These are phyloP conservation scores for Teratosphaeria epicoccoides DNA, from an alignment of 2,329 filamentous ascomycete genomes.

Conservation along the genomic window DNA sequence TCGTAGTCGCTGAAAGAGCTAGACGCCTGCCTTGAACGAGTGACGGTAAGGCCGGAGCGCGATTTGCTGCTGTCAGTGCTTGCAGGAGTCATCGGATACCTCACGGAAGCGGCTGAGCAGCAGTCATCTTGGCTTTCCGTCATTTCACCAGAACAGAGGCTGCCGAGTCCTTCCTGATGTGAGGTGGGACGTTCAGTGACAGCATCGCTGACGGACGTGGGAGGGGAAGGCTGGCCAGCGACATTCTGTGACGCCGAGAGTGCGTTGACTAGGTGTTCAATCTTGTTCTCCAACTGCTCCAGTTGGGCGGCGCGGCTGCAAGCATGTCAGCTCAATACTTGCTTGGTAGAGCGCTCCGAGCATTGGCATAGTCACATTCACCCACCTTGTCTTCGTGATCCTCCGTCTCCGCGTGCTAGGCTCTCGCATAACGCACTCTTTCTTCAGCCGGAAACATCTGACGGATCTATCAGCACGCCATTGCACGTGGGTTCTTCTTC, in stretches of 20 bases:
- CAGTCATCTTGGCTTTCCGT: background rate
- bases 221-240: background rate
- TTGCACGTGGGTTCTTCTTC: background rate
- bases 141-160: background rate
- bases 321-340: background rate
- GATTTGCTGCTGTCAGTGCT: background rate
- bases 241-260: conserved; percentile 12
- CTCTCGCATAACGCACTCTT: conserved; percentile 22
- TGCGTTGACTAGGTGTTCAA: conserved; percentile 24
- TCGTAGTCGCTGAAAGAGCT: background rate
- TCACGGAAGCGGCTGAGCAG: background rate
- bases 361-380: too few species aligned
- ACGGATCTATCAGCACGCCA: background rate
- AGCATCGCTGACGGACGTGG: background rate
- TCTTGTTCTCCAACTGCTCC: conserved; percentile 25
- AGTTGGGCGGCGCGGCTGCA: conserved; percentile 23
- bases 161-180: background rate
- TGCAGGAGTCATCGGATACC: background rate
- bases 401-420: conserved; percentile 18
- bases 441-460: conserved; percentile 23
- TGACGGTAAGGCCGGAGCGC: background rate
- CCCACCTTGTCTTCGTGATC: conserved; percentile 21
- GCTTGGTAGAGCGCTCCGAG: too few species aligned
- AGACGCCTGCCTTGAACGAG: background rate
- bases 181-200: background rate